Base-by-base conservation (phyloP, 2,329 filamentous ascomycete genomes). In the Seiridium cupressi region DNA sequence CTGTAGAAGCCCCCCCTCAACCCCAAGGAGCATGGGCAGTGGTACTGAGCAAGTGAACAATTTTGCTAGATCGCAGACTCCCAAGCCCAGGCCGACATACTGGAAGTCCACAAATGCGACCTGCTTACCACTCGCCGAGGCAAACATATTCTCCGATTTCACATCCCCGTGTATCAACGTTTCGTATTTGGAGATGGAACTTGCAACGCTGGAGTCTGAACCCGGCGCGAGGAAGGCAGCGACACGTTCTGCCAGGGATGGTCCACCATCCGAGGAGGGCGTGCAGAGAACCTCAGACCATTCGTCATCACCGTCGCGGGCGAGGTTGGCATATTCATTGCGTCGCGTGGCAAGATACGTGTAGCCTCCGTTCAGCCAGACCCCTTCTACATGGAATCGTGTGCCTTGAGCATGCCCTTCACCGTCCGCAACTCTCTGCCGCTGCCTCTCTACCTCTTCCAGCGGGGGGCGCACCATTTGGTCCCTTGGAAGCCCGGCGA, bases 91-190 rank as follows among this genome's bases (percentile, higher is more conserved):
- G 0, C 88, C 88, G 0, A 84, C 81, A 64, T 90, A 90, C 65
- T 90, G 88, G 59, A 90, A 90, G 68, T 90, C 88, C 66, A 86
- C 89, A 63, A 90, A 87, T 0, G 84, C 86, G 1, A 87, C 85
- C 3, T 74, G 61, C 2, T 81, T 72, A 1, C 83, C 85, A 0
- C 69, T 64, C 0, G 67, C 60, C 0, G 76, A 85, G 0, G 84
- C 84, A 66, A 89, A 89, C 5, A 90, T 77, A 61, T 90, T 90
- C 64, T 89, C 87, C 0, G 84, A 87, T 70, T 90, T 90, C 56
- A 89, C 86, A 60, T 90, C 88, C 6, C 88, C 88, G 65, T 90
- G 88, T 6, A 90, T 84, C 13, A 85, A 78, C 0, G 86, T 87
- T 63, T 88, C 79, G 1, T 78, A 76, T 3, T 60, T 59, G 18